Percentiles rank a stretch among this genome's conserved stretches.
Evolutionary conservation across 495 filamentous ascomycete genomes (phyloP).

Genomic region (Xylaria nigripes): DNA sequence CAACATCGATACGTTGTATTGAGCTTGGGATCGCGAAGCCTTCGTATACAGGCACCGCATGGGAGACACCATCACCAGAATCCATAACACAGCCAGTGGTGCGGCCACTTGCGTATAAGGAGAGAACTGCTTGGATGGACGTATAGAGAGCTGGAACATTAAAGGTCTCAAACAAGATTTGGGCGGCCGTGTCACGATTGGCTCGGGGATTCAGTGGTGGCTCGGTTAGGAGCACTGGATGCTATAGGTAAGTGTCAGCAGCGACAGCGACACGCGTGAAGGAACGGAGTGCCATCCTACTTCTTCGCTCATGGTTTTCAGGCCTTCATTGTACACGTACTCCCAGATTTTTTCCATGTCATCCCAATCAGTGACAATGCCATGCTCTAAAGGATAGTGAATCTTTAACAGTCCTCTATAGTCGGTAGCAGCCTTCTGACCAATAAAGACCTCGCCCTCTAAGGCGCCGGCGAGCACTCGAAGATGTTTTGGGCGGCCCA

Average conservation of each 20-base stretch:
- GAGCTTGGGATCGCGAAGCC: slow-evolving; percentile 94
- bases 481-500: slow-evolving; percentile 94
- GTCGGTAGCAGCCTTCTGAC: slow-evolving; percentile 79
- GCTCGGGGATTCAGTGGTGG: slow-evolving; percentile 91
- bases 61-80: slow-evolving; percentile 92
- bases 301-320: slow-evolving; percentile 96
- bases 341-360: slow-evolving; percentile 99
- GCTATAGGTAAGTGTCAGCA: slow-evolving; percentile 39
- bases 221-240: slow-evolving; percentile 94
- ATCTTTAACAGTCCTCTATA: slow-evolving; percentile 91
- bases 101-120: slow-evolving; percentile 90
- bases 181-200: slow-evolving; percentile 93
- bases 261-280: slow-evolving; percentile 6
- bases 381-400: slow-evolving; percentile 89
- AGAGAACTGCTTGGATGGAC: slow-evolving; percentile 94
- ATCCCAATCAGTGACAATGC: slow-evolving; percentile 98
- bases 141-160: slow-evolving; percentile 95
- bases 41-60: slow-evolving; percentile 96
- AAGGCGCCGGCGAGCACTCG: slow-evolving; percentile 90
- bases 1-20: slow-evolving; percentile 92
- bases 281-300: slow-evolving; percentile 37
- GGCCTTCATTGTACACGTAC: slow-evolving; percentile 51
- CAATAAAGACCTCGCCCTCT: slow-evolving; percentile 97
- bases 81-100: slow-evolving; percentile 96
- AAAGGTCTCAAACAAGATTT: slow-evolving; percentile 98